phyloP scores from a whole-genome alignment of 805 yeast genomes.

The Candida coquimbonensis region DNA sequence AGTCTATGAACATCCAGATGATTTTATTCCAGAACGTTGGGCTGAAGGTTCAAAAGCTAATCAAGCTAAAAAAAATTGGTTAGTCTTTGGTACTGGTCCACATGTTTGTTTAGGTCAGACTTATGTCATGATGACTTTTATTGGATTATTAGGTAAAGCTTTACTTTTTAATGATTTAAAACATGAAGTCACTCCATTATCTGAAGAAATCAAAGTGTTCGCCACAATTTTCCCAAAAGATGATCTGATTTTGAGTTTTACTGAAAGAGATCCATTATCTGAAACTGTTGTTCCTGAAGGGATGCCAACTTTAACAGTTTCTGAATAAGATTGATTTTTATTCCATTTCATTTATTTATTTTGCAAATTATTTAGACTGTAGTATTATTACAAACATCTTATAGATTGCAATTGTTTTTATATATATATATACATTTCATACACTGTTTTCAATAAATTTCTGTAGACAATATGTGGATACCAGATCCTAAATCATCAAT shows the following conservation, averaged over 20 bases:
- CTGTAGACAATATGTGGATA: neutral
- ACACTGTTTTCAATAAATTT: neutral
- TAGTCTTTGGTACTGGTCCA: slow-evolving; percentile 95
- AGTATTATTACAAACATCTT: neutral
- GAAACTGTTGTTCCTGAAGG: slow-evolving; percentile 9
- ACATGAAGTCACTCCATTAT: slow-evolving; percentile 75
- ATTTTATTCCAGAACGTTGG: slow-evolving; percentile 96
- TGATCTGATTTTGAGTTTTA: slow-evolving; percentile 77
- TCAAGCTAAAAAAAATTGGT: slow-evolving; percentile 82
- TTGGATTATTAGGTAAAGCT: slow-evolving; percentile 88
- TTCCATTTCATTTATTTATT: neutral
- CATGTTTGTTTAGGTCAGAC: slow-evolving; percentile 94
- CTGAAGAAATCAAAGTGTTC: slow-evolving; percentile 91
- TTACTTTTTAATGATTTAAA: slow-evolving; percentile 71
- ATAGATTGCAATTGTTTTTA: neutral
- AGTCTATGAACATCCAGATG: slow-evolving; percentile 90
- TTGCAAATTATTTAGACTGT: neutral
- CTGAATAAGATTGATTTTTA: slow-evolving; percentile 1
- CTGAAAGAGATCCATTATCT: slow-evolving; percentile 46
- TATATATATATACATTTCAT: neutral
- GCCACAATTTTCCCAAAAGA: slow-evolving; percentile 98
- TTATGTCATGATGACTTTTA: slow-evolving; percentile 85
- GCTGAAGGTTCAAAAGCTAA: slow-evolving; percentile 65
- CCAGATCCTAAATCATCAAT: slow-evolving; percentile 45
- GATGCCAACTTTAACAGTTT: slow-evolving; percentile 4